phyloP scores from a whole-genome alignment of 768 basidiomycete genomes.

The Psilocybe sp. region DNA sequence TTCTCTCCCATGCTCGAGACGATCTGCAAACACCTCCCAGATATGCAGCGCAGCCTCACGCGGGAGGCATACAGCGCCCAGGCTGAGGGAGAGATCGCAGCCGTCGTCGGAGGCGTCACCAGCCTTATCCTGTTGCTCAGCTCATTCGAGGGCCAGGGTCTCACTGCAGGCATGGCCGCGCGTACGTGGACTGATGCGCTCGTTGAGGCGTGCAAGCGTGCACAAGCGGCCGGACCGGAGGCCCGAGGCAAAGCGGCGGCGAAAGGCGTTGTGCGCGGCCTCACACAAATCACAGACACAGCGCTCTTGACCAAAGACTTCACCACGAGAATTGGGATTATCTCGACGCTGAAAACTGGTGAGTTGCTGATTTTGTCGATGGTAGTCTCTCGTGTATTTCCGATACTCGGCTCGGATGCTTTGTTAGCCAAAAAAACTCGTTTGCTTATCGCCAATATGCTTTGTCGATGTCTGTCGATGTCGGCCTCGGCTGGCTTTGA shows the following conservation, averaged over 20 bases:
- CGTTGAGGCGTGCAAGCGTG: conserved; percentile 38
- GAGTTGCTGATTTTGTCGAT: conserved; percentile 15
- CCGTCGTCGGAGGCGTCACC: conserved; percentile 50
- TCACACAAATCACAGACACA: conserved; percentile 48
- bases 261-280: conserved; percentile 47
- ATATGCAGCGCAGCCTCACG: conserved; percentile 34
- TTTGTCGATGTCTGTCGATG: too few species aligned
- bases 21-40: conserved; percentile 50
- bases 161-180: conserved; percentile 49
- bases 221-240: conserved; percentile 15
- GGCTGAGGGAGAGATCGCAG: conserved; percentile 44
- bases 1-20: conserved; percentile 39
- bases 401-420: not conserved
- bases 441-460: too few species aligned
- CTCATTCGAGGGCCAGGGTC: conserved; percentile 50
- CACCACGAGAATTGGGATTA: conserved; percentile 51
- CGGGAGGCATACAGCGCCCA: conserved; percentile 42
- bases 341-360: conserved; percentile 51
- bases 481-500: too few species aligned
- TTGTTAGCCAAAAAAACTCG: too few species aligned
- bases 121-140: conserved; percentile 55
- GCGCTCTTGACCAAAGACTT: conserved; percentile 52
- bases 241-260: conserved; percentile 39
- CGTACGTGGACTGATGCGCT: conserved; percentile 51
- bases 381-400: not conserved